These are phyloP conservation scores for Tylopilus balloui DNA, from an alignment of 768 basidiomycete genomes.

Conservation along the genomic window DNA sequence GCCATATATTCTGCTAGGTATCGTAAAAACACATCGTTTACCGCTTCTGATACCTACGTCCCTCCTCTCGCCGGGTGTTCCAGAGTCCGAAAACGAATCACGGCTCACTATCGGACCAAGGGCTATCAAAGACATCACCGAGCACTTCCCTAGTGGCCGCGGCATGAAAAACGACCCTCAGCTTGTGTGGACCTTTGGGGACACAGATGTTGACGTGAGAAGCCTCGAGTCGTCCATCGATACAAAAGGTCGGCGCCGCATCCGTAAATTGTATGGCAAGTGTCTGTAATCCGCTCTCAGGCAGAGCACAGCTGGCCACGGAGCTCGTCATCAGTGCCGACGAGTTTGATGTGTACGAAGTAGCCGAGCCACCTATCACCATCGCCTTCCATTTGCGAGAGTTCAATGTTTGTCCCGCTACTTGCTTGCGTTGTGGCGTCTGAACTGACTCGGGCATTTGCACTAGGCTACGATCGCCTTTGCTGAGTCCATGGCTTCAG, in stretches of 20 bases:
- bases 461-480: slow-evolving; percentile 72
- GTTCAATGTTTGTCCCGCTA: slow-evolving; percentile 55
- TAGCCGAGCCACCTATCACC: slow-evolving; percentile 56
- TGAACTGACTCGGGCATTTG: neutral
- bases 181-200: slow-evolving; percentile 75
- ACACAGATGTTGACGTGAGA: slow-evolving; percentile 62
- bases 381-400: slow-evolving; percentile 80
- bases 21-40: slow-evolving; percentile 77
- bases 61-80: slow-evolving; percentile 62
- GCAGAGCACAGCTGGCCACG: slow-evolving; percentile 61
- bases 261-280: neutral
- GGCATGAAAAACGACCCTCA: slow-evolving; percentile 69
- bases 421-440: neutral
- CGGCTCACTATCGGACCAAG: slow-evolving; percentile 67
- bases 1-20: slow-evolving; percentile 42
- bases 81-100: slow-evolving; percentile 55
- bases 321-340: slow-evolving; percentile 73
- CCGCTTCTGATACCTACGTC: slow-evolving; percentile 54
- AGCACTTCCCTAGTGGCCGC: slow-evolving; percentile 69
- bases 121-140: slow-evolving; percentile 71
- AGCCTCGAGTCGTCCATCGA: slow-evolving; percentile 66
- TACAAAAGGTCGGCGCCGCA: slow-evolving; percentile 48
- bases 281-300: slow-evolving; percentile 32
- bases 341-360: slow-evolving; percentile 76
- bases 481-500: slow-evolving; percentile 63